Evolutionary conservation across 2,329 filamentous ascomycete genomes (phyloP).

Genomic region (Sporothrix phasma): DNA sequence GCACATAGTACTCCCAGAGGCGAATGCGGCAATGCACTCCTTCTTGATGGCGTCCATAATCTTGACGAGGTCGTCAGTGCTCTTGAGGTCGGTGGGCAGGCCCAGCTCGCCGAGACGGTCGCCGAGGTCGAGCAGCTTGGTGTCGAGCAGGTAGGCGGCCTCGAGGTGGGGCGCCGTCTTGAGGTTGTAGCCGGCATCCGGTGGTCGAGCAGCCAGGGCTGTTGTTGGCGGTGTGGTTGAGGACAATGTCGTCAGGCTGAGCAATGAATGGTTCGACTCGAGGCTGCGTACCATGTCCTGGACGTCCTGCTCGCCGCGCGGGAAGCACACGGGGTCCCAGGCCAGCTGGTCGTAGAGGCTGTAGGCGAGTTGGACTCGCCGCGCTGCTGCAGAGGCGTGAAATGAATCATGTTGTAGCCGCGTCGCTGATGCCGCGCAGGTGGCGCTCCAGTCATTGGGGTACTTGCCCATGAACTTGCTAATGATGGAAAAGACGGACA

Average conservation of each 20-base stretch:
- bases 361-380: constrained; percentile 90
- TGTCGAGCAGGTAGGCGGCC: constrained; percentile 52
- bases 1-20: constrained; percentile 88
- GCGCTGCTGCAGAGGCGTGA: constrained; percentile 83
- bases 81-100: constrained; percentile 64
- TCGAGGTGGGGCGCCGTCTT: constrained; percentile 74
- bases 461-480: constrained; percentile 98
- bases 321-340: constrained; percentile 77
- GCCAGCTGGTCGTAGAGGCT: constrained; percentile 86
- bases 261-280: constrained; percentile 72
- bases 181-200: constrained; percentile 90
- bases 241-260: constrained; percentile 94
- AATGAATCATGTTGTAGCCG: constrained; percentile 98
- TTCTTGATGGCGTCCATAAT: constrained; percentile 80
- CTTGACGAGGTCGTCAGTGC: constrained; percentile 59
- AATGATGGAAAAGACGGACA: constrained; percentile 87
- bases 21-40: constrained; percentile 66
- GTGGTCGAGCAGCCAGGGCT: constrained; percentile 87
- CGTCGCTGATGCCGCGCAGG: constrained; percentile 75
- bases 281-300: constrained; percentile 66
- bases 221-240: constrained; percentile 96
- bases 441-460: constrained; percentile 81
- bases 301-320: constrained; percentile 74
- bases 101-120: constrained; percentile 59
- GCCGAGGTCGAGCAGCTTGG: constrained; percentile 63